These are phyloP conservation scores for Evernia prunastri DNA, from an alignment of 495 filamentous ascomycete species.

Conservation along the genomic window DNA sequence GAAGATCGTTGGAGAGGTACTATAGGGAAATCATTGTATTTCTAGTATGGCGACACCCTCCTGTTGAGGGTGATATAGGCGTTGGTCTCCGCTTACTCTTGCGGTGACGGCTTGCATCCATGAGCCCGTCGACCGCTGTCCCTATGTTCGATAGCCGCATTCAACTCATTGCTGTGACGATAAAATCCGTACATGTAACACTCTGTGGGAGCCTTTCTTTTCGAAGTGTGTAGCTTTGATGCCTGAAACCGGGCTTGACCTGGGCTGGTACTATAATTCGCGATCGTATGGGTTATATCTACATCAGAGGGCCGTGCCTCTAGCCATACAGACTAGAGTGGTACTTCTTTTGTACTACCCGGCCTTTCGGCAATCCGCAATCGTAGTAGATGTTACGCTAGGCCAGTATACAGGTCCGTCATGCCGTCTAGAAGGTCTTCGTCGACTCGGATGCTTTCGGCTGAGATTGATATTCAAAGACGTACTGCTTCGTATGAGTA, in stretches of 20 bases:
- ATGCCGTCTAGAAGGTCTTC: background rate
- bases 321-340: too few species aligned
- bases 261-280: background rate
- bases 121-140: background rate
- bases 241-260: background rate
- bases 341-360: too few species aligned
- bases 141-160: background rate
- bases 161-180: background rate
- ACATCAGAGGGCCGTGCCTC: too few species aligned
- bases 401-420: background rate
- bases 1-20: slow-evolving; percentile 94
- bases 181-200: background rate
- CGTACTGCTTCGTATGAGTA: background rate
- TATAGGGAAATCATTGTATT: slow-evolving; percentile 29
- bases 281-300: too few species aligned
- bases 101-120: slow-evolving; percentile 9
- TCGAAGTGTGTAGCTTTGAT: background rate
- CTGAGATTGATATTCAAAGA: background rate
- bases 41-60: background rate
- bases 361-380: background rate
- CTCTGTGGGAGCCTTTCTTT: background rate
- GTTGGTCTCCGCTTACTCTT: slow-evolving; percentile 16
- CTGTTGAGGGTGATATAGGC: slow-evolving; percentile 6
- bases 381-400: background rate
- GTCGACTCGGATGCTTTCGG: background rate